phyloP scores from a whole-genome alignment of 192 early-diverging fungal genomes.

The Coemansia sp. region DNA sequence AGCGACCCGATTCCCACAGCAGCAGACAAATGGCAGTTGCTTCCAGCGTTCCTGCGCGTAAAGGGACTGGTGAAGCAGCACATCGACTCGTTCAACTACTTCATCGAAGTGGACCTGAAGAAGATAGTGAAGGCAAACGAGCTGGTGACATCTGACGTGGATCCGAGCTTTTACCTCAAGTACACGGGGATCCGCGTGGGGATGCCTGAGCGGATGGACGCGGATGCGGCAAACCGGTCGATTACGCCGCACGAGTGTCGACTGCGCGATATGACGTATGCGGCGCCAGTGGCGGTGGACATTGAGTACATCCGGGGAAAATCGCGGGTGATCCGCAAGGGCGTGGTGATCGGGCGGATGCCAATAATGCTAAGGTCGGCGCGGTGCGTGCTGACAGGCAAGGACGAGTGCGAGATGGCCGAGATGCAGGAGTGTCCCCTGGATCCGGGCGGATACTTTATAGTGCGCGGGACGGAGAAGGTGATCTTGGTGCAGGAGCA shows the following conservation, averaged over 20 bases:
- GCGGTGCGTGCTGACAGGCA: constrained; percentile 78
- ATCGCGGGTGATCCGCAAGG: constrained; percentile 74
- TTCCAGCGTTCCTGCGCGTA: constrained; percentile 95
- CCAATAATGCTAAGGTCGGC: constrained; percentile 94
- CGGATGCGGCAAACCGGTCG: constrained; percentile 65
- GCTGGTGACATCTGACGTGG: constrained; percentile 87
- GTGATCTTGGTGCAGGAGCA: constrained; percentile 99
- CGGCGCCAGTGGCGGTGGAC: constrained; percentile 89
- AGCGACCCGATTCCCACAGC: constrained; percentile 49
- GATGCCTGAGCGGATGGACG: constrained; percentile 77
- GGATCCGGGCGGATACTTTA: constrained; percentile 98
- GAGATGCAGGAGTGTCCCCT: constrained; percentile 91
- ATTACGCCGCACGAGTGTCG: constrained; percentile 96
- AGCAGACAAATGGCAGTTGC: constrained; percentile 95
- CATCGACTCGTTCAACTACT: constrained; percentile 99
- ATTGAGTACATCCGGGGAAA: constrained; percentile 87
- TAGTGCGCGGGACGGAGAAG: constrained; percentile 94
- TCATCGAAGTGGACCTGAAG: constrained; percentile 91
- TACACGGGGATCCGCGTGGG: constrained; percentile 87
- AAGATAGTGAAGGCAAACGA: constrained; percentile 93
- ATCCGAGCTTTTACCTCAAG: constrained; percentile 91
- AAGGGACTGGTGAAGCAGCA: constrained; percentile 99
- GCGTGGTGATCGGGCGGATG: constrained; percentile 86
- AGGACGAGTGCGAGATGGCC: constrained; percentile 80
- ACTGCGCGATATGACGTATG: constrained; percentile 93